A percentile compares a stretch with the other conserved stretches of the same genome.
These are phyloP conservation scores for Solanum virginianum DNA, from an alignment of 257 asterid species.

Conservation along the genomic window DNA sequence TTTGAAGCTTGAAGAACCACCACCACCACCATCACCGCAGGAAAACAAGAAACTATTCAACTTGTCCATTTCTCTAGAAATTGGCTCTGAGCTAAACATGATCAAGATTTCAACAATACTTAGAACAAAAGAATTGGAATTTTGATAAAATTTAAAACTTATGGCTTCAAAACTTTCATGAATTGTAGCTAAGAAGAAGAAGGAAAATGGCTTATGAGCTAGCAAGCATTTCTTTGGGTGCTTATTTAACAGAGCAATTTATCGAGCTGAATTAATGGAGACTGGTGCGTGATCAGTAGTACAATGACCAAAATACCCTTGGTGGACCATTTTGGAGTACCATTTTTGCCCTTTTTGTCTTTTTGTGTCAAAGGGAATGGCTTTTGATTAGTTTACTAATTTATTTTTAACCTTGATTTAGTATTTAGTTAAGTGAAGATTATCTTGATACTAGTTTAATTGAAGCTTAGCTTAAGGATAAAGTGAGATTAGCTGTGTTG, in stretches of 20 bases:
- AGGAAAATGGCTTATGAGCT: not conserved
- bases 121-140: not conserved
- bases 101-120: not conserved
- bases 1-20: constrained; percentile 12
- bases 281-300: not conserved
- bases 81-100: constrained; percentile 26
- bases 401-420: not conserved
- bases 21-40: not conserved
- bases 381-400: not conserved
- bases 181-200: not conserved
- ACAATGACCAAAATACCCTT: not conserved
- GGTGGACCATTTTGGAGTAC: not conserved
- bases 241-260: not conserved
- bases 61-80: constrained; percentile 29
- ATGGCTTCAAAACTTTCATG: not conserved
- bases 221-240: not conserved
- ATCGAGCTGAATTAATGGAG: not conserved
- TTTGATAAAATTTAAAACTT: not conserved
- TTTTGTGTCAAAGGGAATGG: not conserved
- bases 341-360: not conserved
- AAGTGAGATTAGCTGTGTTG: constrained; percentile 9
- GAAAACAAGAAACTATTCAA: constrained; percentile 10
- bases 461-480: constrained; percentile 18
- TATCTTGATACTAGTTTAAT: constrained; percentile 6
- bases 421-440: constrained; percentile 4